Percentiles rank a stretch among this genome's conserved stretches.
Evolutionary conservation across 352 stramenopile species (phyloP).

Genomic region (Phytophthora macrochlamydospora): DNA sequence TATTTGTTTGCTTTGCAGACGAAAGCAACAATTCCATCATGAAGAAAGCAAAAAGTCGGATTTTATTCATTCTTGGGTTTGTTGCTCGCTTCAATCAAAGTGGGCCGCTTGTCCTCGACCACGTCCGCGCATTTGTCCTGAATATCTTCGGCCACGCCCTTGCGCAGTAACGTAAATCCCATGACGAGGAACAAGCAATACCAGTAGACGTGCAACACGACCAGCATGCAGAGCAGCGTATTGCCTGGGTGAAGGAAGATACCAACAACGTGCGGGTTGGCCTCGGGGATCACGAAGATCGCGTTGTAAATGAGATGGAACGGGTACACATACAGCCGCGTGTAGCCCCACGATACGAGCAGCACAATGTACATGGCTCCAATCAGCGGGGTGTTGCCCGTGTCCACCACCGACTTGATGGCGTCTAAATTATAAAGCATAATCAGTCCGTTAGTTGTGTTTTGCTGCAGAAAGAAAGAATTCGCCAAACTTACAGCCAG

Average conservation of each 20-base stretch:
- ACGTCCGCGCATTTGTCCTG: constrained; percentile 40
- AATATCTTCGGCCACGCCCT: constrained; percentile 43
- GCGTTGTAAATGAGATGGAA: constrained; percentile 48
- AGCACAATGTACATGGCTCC: constrained; percentile 43
- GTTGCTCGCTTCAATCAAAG: constrained; percentile 10
- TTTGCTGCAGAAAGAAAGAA: too few species aligned
- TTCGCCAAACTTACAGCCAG: constrained; percentile 43
- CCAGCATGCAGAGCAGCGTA: constrained; percentile 45
- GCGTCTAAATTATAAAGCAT: constrained; percentile 21
- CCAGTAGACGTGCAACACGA: constrained; percentile 50
- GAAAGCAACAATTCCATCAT: too few species aligned
- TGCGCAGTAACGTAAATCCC: constrained; percentile 42
- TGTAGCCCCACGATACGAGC: constrained; percentile 48
- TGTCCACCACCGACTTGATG: constrained; percentile 47
- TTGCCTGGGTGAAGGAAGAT: constrained; percentile 45
- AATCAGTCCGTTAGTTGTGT: neutral
- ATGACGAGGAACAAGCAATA: constrained; percentile 51
- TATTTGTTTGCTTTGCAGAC: too few species aligned
- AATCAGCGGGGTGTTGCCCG: constrained; percentile 36
- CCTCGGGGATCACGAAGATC: constrained; percentile 32
- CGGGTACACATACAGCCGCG: constrained; percentile 48
- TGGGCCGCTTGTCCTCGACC: constrained; percentile 6
- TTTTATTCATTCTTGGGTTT: constrained; percentile 38
- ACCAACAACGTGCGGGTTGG: constrained; percentile 36
- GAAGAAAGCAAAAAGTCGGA: constrained; percentile 19